phyloP scores from a whole-genome alignment of 2,329 filamentous ascomycete species.

The Fusarium devonianum region DNA sequence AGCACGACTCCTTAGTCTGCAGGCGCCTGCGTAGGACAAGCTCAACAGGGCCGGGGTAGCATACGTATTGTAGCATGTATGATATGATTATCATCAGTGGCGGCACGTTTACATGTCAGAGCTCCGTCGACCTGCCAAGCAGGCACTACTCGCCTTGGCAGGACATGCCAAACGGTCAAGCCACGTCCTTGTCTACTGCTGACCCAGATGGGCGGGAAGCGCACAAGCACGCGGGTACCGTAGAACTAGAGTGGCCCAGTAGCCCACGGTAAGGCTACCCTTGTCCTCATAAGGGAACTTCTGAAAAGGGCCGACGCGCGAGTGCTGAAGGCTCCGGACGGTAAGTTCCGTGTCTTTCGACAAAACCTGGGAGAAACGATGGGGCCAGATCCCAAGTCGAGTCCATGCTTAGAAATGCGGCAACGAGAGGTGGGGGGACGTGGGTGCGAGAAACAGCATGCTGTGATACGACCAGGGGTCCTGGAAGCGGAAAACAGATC shows the following conservation, averaged over 20 bases:
- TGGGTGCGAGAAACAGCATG: conserved; percentile 15
- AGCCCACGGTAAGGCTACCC: conserved; percentile 8
- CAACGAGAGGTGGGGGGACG: conserved; percentile 36
- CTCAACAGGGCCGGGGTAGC: conserved; percentile 1
- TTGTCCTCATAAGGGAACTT: conserved; percentile 15
- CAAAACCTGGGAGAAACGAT: conserved; percentile 15
- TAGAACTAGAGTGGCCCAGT: conserved; percentile 2
- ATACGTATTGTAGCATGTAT: not conserved
- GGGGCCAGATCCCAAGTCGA: conserved; percentile 28
- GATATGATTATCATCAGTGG: conserved; percentile 22
- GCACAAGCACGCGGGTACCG: conserved; percentile 25
- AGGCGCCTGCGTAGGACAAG: conserved; percentile 3
- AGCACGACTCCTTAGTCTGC: conserved; percentile 1
- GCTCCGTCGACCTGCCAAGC: conserved; percentile 23
- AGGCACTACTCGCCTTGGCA: conserved; percentile 33
- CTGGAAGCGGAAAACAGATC: conserved; percentile 40
- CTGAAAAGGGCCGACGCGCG: conserved; percentile 32
- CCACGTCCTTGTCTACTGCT: conserved; percentile 3
- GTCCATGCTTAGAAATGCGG: conserved; percentile 38
- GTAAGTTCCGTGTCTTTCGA: conserved; percentile 25
- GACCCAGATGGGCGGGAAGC: conserved; percentile 30
- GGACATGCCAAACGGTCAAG: conserved; percentile 16
- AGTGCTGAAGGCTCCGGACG: conserved; percentile 24
- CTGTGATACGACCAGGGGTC: conserved; percentile 30
- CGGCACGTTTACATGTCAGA: conserved; percentile 26